phyloP scores from a whole-genome alignment of 441 rosid species.

The Bocquillonia castaneifolia region DNA sequence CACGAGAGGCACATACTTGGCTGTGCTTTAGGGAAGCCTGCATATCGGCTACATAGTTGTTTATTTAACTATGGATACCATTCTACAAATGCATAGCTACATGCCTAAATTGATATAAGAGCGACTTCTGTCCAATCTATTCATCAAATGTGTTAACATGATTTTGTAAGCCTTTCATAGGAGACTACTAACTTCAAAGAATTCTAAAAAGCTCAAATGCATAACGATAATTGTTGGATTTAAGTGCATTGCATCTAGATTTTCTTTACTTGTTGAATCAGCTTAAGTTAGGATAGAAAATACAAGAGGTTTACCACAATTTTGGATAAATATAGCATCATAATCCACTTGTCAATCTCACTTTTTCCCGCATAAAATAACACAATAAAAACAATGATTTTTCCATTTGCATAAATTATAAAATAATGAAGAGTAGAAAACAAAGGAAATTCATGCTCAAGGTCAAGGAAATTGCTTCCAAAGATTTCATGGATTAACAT shows the following conservation, averaged over 20 bases:
- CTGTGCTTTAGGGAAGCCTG: neutral
- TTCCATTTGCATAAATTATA: neutral
- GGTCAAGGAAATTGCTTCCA: neutral
- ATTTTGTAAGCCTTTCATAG: neutral
- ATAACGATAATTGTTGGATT: neutral
- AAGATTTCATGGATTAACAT: neutral
- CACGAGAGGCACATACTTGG: no score
- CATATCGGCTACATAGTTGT: no score
- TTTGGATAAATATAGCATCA: neutral
- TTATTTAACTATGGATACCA: neutral
- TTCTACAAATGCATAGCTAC: neutral
- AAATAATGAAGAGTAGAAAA: neutral
- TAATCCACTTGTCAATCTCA: neutral
- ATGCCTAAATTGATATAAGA: neutral
- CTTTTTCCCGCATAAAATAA: neutral
- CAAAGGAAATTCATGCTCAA: neutral
- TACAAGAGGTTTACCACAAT: neutral
- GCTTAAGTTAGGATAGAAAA: neutral
- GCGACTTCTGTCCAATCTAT: neutral
- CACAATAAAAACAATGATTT: neutral
- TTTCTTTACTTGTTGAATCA: neutral
- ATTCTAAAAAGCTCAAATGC: neutral
- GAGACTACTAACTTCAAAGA: neutral
- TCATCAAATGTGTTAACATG: neutral
- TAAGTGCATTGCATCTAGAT: neutral